Base-by-base conservation (phyloP, 768 basidiomycete species). In the Rhizopogon vinicolor region DNA sequence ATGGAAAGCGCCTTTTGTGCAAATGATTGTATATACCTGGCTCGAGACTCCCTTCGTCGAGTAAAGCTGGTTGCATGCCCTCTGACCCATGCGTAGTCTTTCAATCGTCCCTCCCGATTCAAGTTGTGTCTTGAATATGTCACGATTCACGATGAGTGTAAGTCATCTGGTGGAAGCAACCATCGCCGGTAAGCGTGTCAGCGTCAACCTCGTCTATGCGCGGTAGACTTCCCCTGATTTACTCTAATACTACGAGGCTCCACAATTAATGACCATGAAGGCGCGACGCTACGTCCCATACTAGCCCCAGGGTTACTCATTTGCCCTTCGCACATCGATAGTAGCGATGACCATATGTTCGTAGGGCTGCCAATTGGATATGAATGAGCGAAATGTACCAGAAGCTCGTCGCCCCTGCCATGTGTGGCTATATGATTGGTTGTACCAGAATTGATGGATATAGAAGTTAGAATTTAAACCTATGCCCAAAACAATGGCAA, bases 321-420 rank as follows among this genome's bases (percentile, higher is more conserved):
- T 4, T 25, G 25, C 25, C 25, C 25, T 25, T 25, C 25, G 25
- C 5, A 25, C 25, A 25, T 25, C 1, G 91, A 98, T 72, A n/a
- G 95, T 97, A 1, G 91, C 87, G 1, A 97, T 93, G 5, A 63
- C 85, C 74, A 72, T 96, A 98, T 16, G 85, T 74, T 96, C 86
- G 63, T 97, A 95, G 1, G 92, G 91, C 91, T 95, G 68, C 46
- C 33, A 3, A 46, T 50, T 29, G 41, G n/a, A 25, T 49, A 56
- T 28, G 28, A 35, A 18, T 53, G 49, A 37, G 37, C 29, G 35
- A 33, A 9, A 33, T 33, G 8, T 33, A 8, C 31, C 8, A 33
- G 31, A 33, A 33, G 31, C 5, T 33, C 9, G 31, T 7, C 31
- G 1, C 31, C 6, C 8, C 9, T 33, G 25, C 4, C 3, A 22